phyloP scores from a whole-genome alignment of 164 flowering plant genomes.

The Chimonanthus praecox region DNA sequence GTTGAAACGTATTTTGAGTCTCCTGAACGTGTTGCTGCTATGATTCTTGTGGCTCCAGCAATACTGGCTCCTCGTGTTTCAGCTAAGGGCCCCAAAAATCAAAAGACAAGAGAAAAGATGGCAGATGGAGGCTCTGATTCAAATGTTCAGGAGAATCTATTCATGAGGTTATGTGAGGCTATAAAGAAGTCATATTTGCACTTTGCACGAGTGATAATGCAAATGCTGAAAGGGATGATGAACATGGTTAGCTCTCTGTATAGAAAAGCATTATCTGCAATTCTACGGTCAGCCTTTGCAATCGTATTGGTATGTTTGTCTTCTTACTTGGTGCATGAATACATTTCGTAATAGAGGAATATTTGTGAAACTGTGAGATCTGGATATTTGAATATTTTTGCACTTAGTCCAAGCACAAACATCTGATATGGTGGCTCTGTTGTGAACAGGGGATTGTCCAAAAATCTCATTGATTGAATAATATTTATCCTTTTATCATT shows the following conservation, averaged over 20 bases:
- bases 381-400: too few relatives aligned
- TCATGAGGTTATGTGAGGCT: conserved; percentile 26
- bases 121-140: conserved; percentile 21
- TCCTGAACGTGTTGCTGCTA: conserved; percentile 86
- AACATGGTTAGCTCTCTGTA: conserved; percentile 40
- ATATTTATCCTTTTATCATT: background rate
- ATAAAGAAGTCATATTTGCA: conserved; percentile 27
- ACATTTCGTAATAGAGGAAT: background rate
- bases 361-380: background rate
- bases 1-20: conserved; percentile 80
- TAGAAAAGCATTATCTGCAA: conserved; percentile 46
- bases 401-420: background rate
- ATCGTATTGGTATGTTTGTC: conserved; percentile 47
- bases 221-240: conserved; percentile 40
- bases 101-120: conserved; percentile 13
- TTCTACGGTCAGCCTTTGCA: conserved; percentile 63
- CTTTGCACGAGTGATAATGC: conserved; percentile 29
- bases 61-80: conserved; percentile 54
- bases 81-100: conserved; percentile 18
- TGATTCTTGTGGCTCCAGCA: conserved; percentile 94
- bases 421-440: background rate
- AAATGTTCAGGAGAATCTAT: conserved; percentile 20
- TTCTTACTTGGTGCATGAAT: background rate
- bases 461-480: background rate
- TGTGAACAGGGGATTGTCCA: background rate